Evolutionary conservation across 176 grass and related monocot genomes (phyloP).

Genomic region (maize (Zea mays)): DNA sequence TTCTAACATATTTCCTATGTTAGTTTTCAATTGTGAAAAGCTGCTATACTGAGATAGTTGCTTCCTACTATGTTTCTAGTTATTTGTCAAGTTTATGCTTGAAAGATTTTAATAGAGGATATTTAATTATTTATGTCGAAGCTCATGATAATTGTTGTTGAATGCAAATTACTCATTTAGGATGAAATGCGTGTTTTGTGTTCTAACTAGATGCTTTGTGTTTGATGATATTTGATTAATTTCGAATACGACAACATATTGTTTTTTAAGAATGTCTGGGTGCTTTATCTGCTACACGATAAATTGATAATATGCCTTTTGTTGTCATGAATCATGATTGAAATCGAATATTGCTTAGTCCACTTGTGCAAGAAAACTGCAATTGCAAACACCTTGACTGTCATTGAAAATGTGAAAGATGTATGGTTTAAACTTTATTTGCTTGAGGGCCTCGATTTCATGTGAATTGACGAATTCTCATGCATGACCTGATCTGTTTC

Average conservation of each 20-base stretch:
- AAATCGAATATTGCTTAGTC: neutral
- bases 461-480: neutral
- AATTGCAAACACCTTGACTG: neutral
- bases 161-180: neutral
- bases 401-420: neutral
- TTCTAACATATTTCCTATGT: conserved; percentile 8
- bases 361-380: conserved; percentile 1
- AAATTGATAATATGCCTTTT: neutral
- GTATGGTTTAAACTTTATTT: neutral
- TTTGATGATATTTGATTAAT: neutral
- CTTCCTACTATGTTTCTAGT: neutral
- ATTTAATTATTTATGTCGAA: neutral
- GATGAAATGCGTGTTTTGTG: neutral
- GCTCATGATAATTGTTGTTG: neutral
- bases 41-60: neutral
- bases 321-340: neutral
- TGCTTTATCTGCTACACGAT: neutral
- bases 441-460: neutral
- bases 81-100: neutral
- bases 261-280: neutral
- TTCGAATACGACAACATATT: neutral
- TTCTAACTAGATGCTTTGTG: neutral
- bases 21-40: neutral
- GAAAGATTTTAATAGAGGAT: neutral
- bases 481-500: neutral